phyloP scores from a whole-genome alignment of 176 grass and related monocot genomes.

The Stipa capillata region DNA sequence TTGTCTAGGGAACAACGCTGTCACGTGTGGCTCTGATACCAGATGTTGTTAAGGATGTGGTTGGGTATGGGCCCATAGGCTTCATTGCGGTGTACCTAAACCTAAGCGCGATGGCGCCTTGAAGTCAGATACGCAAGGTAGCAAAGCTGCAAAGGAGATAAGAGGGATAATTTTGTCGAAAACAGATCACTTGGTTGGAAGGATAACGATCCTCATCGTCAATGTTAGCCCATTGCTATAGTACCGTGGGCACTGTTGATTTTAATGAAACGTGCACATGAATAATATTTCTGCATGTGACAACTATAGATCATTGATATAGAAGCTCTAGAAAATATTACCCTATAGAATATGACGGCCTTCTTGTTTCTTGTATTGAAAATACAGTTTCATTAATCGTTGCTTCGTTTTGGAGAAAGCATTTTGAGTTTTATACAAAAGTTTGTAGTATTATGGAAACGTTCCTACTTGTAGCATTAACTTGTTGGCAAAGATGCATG shows the following conservation, averaged over 20 bases:
- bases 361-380: too few relatives aligned
- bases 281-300: neutral
- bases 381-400: too few relatives aligned
- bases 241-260: neutral
- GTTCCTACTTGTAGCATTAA: neutral
- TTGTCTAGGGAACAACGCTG: too few relatives aligned
- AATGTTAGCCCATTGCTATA: neutral
- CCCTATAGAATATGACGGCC: neutral
- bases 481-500: neutral
- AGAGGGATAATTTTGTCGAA: too few relatives aligned
- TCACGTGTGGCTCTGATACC: too few relatives aligned
- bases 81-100: too few relatives aligned
- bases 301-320: neutral
- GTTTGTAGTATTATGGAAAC: neutral
- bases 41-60: too few relatives aligned
- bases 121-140: too few relatives aligned
- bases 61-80: too few relatives aligned
- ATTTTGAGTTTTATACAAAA: neutral
- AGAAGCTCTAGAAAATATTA: neutral
- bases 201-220: neutral
- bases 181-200: neutral
- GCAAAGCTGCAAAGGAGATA: too few relatives aligned
- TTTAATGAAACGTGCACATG: neutral
- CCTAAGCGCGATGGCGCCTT: too few relatives aligned
- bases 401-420: neutral